A percentile compares a stretch with the other conserved stretches of the same genome.
Evolutionary conservation across 352 stramenopile species (phyloP).

Genomic region (Globisporangium mamillatum): DNA sequence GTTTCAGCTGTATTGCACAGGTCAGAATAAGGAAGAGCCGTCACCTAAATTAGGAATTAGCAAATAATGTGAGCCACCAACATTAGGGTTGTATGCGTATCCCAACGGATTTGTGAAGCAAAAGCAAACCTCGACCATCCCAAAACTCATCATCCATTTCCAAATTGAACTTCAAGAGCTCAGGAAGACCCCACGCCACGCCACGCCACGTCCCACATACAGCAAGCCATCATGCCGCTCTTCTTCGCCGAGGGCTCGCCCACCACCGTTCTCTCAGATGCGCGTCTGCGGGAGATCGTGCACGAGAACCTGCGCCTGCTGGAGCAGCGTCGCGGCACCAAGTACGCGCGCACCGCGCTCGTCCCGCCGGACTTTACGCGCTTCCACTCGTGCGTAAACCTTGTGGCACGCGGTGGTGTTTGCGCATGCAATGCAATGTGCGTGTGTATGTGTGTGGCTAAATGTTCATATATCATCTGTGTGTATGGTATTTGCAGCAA

Average conservation of each 20-base stretch:
- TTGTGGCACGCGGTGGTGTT: neutral
- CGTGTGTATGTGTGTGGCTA: neutral
- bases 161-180: neutral
- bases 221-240: conserved; percentile 43
- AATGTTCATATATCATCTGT: neutral
- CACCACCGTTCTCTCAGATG: conserved; percentile 58
- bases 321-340: conserved; percentile 47
- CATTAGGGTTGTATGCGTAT: too few species aligned
- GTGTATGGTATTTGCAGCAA: conserved; percentile 38
- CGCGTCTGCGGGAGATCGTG: conserved; percentile 60
- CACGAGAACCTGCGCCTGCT: conserved; percentile 58
- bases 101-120: too few species aligned
- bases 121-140: too few species aligned
- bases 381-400: conserved; percentile 88
- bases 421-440: neutral
- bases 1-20: too few species aligned
- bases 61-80: too few species aligned
- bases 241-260: conserved; percentile 74
- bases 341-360: conserved; percentile 79
- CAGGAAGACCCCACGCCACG: neutral
- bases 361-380: conserved; percentile 96
- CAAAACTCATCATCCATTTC: neutral
- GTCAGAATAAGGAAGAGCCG: too few species aligned
- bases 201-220: neutral
- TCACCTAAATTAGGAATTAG: too few species aligned